Evolutionary conservation across 495 filamentous ascomycete species (phyloP).

Genomic region (Thermochaetoides thermophila): DNA sequence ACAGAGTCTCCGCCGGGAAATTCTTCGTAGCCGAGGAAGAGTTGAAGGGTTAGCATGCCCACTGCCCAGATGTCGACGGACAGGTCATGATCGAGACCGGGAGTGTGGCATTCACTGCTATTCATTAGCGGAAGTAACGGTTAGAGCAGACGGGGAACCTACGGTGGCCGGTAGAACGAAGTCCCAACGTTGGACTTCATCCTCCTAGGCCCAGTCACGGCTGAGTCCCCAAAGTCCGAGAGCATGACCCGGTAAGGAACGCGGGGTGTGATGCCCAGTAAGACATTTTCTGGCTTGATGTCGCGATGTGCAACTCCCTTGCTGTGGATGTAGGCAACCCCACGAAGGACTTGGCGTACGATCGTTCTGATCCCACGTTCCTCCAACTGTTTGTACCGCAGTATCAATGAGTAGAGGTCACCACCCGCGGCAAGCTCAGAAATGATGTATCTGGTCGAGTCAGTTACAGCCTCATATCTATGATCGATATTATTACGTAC

Average conservation of each 20-base stretch:
- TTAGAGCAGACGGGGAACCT: slow-evolving; percentile 17
- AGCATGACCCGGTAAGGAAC: slow-evolving; percentile 44
- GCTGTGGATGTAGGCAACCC: slow-evolving; percentile 65
- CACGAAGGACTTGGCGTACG: slow-evolving; percentile 66
- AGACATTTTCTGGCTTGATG: slow-evolving; percentile 92
- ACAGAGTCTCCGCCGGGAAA: slow-evolving; percentile 3
- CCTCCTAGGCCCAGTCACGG: slow-evolving; percentile 25
- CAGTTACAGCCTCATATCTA: background rate
- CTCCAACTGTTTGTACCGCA: slow-evolving; percentile 34
- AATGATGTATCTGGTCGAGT: slow-evolving; percentile 41
- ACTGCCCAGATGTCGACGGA: slow-evolving; percentile 35
- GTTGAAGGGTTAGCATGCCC: slow-evolving; percentile 19
- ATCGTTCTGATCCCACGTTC: slow-evolving; percentile 67
- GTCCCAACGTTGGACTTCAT: slow-evolving; percentile 55
- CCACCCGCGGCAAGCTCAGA: slow-evolving; percentile 53
- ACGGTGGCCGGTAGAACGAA: slow-evolving; percentile 55
- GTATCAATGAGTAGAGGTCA: slow-evolving; percentile 39
- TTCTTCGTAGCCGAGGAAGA: slow-evolving; percentile 10
- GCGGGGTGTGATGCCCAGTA: slow-evolving; percentile 46
- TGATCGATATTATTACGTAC: slow-evolving; percentile 26
- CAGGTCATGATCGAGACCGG: slow-evolving; percentile 12
- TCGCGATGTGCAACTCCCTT: slow-evolving; percentile 79
- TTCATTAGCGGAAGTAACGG: background rate
- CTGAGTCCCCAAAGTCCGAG: slow-evolving; percentile 60
- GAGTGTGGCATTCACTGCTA: slow-evolving; percentile 12